phyloP scores from a whole-genome alignment of 2,329 filamentous ascomycete species.

The Onygenales sp. region DNA sequence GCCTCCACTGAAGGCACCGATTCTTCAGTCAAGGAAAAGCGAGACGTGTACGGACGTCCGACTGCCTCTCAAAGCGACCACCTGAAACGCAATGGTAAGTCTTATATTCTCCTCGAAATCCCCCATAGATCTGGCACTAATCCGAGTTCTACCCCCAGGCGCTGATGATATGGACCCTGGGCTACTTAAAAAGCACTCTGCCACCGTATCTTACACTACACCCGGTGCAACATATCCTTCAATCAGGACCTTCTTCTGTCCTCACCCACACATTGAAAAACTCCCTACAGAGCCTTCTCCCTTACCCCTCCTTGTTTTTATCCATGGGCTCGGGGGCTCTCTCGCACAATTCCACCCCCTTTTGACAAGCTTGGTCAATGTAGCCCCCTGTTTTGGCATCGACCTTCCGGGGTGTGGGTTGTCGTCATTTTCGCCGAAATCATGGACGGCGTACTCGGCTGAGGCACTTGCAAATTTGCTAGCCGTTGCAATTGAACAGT shows the following conservation, averaged over 20 bases:
- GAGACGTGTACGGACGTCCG: neutral
- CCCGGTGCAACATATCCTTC: slow-evolving; percentile 58
- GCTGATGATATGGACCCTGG: slow-evolving; percentile 55
- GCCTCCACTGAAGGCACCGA: neutral
- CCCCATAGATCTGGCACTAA: neutral
- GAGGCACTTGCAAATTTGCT: slow-evolving; percentile 68
- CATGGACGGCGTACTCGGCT: slow-evolving; percentile 70
- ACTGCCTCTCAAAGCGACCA: neutral
- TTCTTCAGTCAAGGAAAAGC: neutral
- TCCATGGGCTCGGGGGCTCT: slow-evolving; percentile 90
- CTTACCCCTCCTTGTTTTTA: slow-evolving; percentile 76
- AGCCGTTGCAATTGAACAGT: slow-evolving; percentile 61
- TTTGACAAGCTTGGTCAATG: slow-evolving; percentile 68
- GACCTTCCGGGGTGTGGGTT: slow-evolving; percentile 85
- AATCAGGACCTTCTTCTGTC: slow-evolving; percentile 73
- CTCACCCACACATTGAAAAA: slow-evolving; percentile 73
- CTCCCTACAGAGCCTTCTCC: slow-evolving; percentile 63
- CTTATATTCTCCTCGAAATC: neutral
- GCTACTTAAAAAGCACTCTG: slow-evolving; percentile 69
- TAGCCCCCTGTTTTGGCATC: slow-evolving; percentile 75
- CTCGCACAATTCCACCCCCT: slow-evolving; percentile 78
- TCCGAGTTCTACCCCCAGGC: neutral
- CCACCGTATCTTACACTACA: slow-evolving; percentile 63
- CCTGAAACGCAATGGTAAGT: slow-evolving; percentile 2
- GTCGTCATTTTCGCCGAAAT: slow-evolving; percentile 61